A percentile compares a stretch with the other conserved stretches of the same genome.
These are phyloP conservation scores for Wickerhamiella lipophila DNA, from an alignment of 805 yeast genomes.

Conservation along the genomic window DNA sequence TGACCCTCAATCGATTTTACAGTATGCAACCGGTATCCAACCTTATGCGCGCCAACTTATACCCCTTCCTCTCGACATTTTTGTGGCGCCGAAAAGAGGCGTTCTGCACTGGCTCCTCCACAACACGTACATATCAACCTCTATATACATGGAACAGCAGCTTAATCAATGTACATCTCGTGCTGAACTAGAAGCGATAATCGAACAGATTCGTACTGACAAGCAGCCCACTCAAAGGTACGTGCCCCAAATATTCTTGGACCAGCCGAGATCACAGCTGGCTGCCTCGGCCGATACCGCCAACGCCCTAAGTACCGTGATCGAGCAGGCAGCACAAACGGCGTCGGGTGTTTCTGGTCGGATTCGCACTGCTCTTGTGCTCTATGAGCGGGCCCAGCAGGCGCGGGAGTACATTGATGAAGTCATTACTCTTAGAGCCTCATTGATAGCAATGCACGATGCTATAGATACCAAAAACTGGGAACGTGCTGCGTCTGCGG, in stretches of 20 bases:
- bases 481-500: constrained; percentile 64
- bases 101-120: neutral
- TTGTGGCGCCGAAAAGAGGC: neutral
- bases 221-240: neutral
- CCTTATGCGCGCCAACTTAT: no score
- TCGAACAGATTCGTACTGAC: neutral
- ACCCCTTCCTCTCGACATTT: no score
- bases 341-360: constrained; percentile 11
- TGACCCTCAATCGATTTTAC: no score
- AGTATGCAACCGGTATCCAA: no score
- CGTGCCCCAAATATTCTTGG: constrained; percentile 1
- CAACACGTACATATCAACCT: no score
- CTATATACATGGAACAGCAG: neutral
- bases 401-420: constrained; percentile 53
- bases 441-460: constrained; percentile 50
- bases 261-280: constrained; percentile 13
- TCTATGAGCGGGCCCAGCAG: constrained; percentile 37
- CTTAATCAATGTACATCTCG: neutral
- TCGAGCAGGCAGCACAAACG: constrained; percentile 12
- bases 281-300: constrained; percentile 4
- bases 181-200: neutral
- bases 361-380: constrained; percentile 13
- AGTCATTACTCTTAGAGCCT: constrained; percentile 52
- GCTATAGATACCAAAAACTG: constrained; percentile 61
- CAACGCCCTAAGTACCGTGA: neutral